Conservation (phyloP, 129 eudicot species). For the Escallonia rubra region DNA sequence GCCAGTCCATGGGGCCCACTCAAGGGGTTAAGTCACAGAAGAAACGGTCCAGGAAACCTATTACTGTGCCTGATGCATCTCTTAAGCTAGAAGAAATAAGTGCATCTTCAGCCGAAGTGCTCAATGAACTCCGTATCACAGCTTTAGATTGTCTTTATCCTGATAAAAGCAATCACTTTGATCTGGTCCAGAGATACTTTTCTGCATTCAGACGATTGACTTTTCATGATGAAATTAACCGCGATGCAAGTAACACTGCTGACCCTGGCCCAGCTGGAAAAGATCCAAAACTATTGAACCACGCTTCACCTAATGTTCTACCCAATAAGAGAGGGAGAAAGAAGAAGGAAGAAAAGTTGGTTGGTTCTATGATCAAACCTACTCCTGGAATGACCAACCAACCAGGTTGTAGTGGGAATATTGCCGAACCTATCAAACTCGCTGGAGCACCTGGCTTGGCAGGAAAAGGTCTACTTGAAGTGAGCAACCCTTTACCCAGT, state of each 20-base stretch:
- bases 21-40: conserved; percentile 27
- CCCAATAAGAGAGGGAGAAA: conserved; percentile 32
- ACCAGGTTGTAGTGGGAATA: background rate
- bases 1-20: conserved; percentile 12
- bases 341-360: conserved; percentile 16
- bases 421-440: too few relatives aligned
- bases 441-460: too few relatives aligned
- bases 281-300: too few relatives aligned
- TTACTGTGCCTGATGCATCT: conserved; percentile 1
- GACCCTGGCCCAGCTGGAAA: background rate
- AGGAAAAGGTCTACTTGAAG: too few relatives aligned
- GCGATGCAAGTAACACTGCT: background rate
- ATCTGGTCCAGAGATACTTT: conserved; percentile 11
- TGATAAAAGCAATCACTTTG: conserved; percentile 18
- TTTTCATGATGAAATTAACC: conserved; percentile 4
- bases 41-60: conserved; percentile 25
- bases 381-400: conserved; percentile 12
- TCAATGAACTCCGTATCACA: conserved; percentile 25
- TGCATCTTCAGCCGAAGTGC: conserved; percentile 36
- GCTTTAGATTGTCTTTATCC: conserved; percentile 38
- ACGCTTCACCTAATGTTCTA: background rate
- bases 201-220: conserved; percentile 26
- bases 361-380: conserved; percentile 4
- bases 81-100: conserved; percentile 11
- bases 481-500: too few relatives aligned